These are phyloP conservation scores for Globisporangium cederbergense DNA, from an alignment of 352 stramenopile genomes.

Conservation along the genomic window DNA sequence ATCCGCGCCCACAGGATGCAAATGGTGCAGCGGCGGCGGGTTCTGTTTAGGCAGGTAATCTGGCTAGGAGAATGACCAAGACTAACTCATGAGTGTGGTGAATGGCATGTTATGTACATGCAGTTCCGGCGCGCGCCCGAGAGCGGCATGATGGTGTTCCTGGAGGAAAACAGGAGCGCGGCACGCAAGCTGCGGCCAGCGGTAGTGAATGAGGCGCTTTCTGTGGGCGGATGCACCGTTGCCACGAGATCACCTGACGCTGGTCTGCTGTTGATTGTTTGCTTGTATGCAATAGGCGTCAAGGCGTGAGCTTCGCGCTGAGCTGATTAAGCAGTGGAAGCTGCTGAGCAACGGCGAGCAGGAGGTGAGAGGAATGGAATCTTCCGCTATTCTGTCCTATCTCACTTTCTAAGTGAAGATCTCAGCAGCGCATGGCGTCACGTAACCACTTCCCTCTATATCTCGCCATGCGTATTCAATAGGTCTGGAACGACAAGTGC, in stretches of 20 bases:
- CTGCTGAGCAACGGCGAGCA: conserved; percentile 26
- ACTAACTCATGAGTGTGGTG: neutral
- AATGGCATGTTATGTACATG: neutral
- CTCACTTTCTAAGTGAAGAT: neutral
- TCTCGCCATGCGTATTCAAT: neutral
- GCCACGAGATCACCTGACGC: neutral
- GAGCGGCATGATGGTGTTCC: conserved; percentile 32
- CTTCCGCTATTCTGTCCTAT: neutral
- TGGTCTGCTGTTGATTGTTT: neutral
- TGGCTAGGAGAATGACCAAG: neutral
- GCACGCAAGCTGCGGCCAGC: conserved; percentile 25
- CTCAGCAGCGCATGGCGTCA: conserved; percentile 2
- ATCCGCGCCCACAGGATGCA: conserved; percentile 48
- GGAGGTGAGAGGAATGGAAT: conserved; percentile 17
- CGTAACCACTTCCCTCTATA: neutral
- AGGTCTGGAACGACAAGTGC: conserved; percentile 18
- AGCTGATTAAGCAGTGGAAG: conserved; percentile 27
- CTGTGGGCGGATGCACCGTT: too few relatives aligned
- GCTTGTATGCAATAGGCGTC: conserved; percentile 19
- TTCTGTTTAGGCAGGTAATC: neutral
- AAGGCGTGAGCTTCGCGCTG: conserved; percentile 23
- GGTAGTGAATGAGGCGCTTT: conserved; percentile 9
- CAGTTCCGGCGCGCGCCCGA: conserved; percentile 34
- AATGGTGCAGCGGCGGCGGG: conserved; percentile 20
- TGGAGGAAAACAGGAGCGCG: conserved; percentile 24